Percentiles rank a stretch among this genome's conserved stretches.
These are phyloP conservation scores for Neurospora sp. DNA, from an alignment of 495 filamentous ascomycete species.

Conservation along the genomic window DNA sequence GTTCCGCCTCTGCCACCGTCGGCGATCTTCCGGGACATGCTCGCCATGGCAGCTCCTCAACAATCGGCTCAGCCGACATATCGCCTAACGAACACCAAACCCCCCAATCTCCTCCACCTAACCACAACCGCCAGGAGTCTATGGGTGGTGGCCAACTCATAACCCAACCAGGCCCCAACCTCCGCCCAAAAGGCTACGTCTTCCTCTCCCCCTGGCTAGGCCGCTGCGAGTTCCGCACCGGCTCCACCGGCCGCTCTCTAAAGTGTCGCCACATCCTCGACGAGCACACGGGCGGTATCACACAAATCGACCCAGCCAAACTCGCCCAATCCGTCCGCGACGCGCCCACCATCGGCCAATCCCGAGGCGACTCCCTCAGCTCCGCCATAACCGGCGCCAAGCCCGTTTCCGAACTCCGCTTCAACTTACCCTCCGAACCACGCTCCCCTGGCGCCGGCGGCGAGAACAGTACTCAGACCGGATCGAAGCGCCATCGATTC, in stretches of 20 bases:
- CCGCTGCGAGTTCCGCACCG: constrained; percentile 70
- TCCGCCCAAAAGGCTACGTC: constrained; percentile 43
- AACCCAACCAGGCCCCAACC: constrained; percentile 33
- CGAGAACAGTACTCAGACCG: constrained; percentile 8
- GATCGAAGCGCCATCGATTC: constrained; percentile 23
- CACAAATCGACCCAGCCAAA: constrained; percentile 24
- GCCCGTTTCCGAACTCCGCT: constrained; percentile 75
- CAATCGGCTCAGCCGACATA: constrained; percentile 24
- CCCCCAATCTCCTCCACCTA: constrained; percentile 5
- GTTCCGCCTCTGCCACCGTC: not conserved
- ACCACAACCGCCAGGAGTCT: not conserved
- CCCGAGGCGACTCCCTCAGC: constrained; percentile 15
- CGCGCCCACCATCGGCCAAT: constrained; percentile 21
- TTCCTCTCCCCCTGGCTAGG: constrained; percentile 84
- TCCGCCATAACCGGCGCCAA: constrained; percentile 26
- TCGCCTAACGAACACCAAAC: not conserved
- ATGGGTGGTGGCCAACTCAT: constrained; percentile 15
- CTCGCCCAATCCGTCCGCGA: constrained; percentile 25
- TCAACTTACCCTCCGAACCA: constrained; percentile 57
- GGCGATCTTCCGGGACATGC: constrained; percentile 14
- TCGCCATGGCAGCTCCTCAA: constrained; percentile 25
- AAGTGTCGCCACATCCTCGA: constrained; percentile 66
- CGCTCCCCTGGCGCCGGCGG: not conserved
- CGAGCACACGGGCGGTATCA: constrained; percentile 21
- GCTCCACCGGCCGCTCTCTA: constrained; percentile 59